These are phyloP conservation scores for Colletotrichum siamense DNA, from an alignment of 2,329 filamentous ascomycete genomes.

Conservation along the genomic window DNA sequence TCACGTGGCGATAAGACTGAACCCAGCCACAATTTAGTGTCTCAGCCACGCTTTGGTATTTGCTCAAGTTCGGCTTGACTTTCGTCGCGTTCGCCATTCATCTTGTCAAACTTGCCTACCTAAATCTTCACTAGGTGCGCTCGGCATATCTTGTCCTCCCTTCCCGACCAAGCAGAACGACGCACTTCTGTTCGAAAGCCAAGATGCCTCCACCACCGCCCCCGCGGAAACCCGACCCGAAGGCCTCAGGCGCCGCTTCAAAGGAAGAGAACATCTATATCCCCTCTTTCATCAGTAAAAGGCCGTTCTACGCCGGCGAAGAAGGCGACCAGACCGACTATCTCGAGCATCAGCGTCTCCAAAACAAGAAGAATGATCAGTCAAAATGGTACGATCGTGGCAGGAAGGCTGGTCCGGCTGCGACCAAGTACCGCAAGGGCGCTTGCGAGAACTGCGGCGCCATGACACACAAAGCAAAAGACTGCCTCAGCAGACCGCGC, in stretches of 20 bases:
- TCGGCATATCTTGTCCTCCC: neutral
- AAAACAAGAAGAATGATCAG: constrained; percentile 71
- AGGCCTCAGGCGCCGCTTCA: constrained; percentile 44
- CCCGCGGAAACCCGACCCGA: constrained; percentile 35
- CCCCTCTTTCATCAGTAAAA: constrained; percentile 95
- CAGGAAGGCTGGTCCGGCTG: constrained; percentile 81
- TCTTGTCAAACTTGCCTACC: neutral
- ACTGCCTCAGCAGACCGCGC: constrained; percentile 87
- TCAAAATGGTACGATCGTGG: constrained; percentile 95
- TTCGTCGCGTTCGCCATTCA: neutral
- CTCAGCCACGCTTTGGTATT: neutral
- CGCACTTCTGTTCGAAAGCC: neutral
- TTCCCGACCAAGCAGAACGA: neutral
- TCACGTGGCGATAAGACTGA: constrained; percentile 32
- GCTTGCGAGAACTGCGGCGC: constrained; percentile 98
- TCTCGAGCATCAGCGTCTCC: constrained; percentile 92
- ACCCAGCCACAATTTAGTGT: neutral
- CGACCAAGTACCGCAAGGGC: constrained; percentile 97
- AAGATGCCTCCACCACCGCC: constrained; percentile 32
- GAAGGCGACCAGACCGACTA: constrained; percentile 84
- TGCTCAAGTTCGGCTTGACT: neutral
- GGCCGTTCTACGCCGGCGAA: constrained; percentile 90
- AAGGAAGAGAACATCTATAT: constrained; percentile 99
- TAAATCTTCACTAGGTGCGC: neutral
- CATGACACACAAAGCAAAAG: constrained; percentile 95